phyloP scores from a whole-genome alignment of 768 basidiomycete genomes.

The Rhodotorula toruloides region DNA sequence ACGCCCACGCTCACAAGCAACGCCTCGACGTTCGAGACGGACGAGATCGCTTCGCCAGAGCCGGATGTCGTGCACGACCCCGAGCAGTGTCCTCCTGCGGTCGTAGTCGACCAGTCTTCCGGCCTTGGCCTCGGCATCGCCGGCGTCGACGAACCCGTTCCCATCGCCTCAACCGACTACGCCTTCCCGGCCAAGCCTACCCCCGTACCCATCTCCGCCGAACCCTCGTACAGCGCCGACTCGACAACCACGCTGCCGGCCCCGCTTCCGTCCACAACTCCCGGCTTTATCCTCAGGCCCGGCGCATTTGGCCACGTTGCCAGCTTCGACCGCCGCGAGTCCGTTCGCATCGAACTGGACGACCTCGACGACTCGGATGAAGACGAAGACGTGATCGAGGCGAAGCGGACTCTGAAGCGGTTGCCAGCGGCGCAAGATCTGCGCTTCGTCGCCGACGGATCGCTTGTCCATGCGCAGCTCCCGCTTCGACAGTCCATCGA shows the following conservation, averaged over 20 bases:
- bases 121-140: not conserved
- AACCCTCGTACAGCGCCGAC: not conserved
- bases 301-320: not conserved
- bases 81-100: not conserved
- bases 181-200: slow-evolving; percentile 54
- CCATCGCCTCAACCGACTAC: slow-evolving; percentile 27
- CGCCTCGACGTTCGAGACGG: slow-evolving; percentile 59
- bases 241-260: not conserved
- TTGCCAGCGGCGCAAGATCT: slow-evolving; percentile 37
- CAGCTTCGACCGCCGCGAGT: not conserved
- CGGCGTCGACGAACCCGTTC: not conserved
- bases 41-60: slow-evolving; percentile 35
- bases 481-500: slow-evolving; percentile 1
- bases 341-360: slow-evolving; percentile 41
- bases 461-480: not conserved
- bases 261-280: not conserved
- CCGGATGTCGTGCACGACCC: not conserved
- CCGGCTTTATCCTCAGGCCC: slow-evolving; percentile 1
- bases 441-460: slow-evolving; percentile 8
- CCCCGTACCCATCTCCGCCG: slow-evolving; percentile 36
- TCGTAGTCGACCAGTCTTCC: slow-evolving; percentile 20
- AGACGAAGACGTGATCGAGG: slow-evolving; percentile 31
- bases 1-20: slow-evolving; percentile 68
- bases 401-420: slow-evolving; percentile 39
- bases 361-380: slow-evolving; percentile 42